Evolutionary conservation across 2,329 filamentous ascomycete genomes (phyloP), one percentile per base, ranked within the genome.

Genomic region (Raffaelea albimanens): DNA sequence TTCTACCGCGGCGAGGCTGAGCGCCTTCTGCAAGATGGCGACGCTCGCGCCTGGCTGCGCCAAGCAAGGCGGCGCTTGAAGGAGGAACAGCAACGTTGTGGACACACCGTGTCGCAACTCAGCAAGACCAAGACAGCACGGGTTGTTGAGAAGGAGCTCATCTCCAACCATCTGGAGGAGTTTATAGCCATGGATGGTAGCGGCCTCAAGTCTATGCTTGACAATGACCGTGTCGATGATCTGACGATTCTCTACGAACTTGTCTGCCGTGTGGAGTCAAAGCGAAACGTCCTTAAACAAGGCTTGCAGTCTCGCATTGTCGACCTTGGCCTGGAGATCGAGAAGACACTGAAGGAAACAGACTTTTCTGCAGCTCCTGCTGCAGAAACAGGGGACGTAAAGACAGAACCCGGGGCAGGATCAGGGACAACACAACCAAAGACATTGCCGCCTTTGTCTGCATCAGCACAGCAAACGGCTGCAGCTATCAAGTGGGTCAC

Each of bases 401-500:
- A 20, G 21, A n/a, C 22, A 14, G 23, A 25, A 43, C n/a, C 18
- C 13, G 41, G 14, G 13, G 25, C 25, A 29, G 13, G 7, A 29
- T 7, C 25, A 29, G 25, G 7, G 13, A 7, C 25, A 29, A 13
- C 25, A 29, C 7, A n/a, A 13, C 55, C 1, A 73, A 72, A 46
- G 56, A 16, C 34, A 16, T 7, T 64, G 20, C 77, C 80, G 47
- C 67, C 52, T 51, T 58, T 76, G 34, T 77, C 70, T 50, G 69
- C 77, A 1, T 69, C 82, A 8, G 90, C 87, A 23, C 84, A 88
- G 61, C 84, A 90, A 59, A 97, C 93, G 1, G 77, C 80, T 0
- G 85, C 89, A 2, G 93, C 93, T 0, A 85, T 97, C 57, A 87
- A 86, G 58, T 98, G 93, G 93, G 91, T 97, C 2, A 87, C 95